Evolutionary conservation across 2,329 filamentous ascomycete species (phyloP).

Genomic region (Seiridium unicorne): DNA sequence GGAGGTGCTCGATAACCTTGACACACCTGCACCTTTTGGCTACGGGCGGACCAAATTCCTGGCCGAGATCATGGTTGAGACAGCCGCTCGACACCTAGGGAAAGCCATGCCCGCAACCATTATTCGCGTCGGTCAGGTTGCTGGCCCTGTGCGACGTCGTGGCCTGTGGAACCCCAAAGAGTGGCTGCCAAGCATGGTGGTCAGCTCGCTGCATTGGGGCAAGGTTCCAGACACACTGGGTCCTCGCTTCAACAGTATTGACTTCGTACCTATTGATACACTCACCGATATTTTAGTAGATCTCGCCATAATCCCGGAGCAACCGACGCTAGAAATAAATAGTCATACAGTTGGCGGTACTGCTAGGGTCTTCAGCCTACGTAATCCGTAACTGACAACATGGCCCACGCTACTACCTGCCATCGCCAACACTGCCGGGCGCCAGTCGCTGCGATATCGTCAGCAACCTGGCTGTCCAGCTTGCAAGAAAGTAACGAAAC

Average conservation of each 20-base stretch:
- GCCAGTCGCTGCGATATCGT: background rate
- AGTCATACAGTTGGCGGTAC: background rate
- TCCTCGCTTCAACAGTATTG: background rate
- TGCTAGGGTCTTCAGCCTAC: background rate
- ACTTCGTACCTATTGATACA: background rate
- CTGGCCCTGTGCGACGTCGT: slow-evolving; percentile 10
- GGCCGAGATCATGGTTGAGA: slow-evolving; percentile 24
- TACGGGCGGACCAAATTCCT: slow-evolving; percentile 27
- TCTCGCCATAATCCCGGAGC: background rate
- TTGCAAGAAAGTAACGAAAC: background rate
- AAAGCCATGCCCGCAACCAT: slow-evolving; percentile 12
- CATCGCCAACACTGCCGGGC: background rate
- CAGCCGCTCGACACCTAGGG: slow-evolving; percentile 13
- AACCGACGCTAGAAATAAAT: background rate
- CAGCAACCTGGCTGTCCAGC: background rate
- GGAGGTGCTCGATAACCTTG: background rate
- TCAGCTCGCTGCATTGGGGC: slow-evolving; percentile 31
- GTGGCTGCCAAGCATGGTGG: slow-evolving; percentile 36
- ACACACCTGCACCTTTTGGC: slow-evolving; percentile 13
- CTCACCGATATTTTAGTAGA: background rate
- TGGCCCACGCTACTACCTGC: slow-evolving; percentile 17
- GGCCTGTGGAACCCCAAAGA: slow-evolving; percentile 35
- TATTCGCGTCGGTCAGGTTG: slow-evolving; percentile 27
- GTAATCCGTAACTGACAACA: background rate
- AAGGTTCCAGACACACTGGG: slow-evolving; percentile 33